Percentiles rank a stretch among this genome's conserved stretches.
Conservation (phyloP, 768 basidiomycete genomes). For the Mycena amicta region DNA sequence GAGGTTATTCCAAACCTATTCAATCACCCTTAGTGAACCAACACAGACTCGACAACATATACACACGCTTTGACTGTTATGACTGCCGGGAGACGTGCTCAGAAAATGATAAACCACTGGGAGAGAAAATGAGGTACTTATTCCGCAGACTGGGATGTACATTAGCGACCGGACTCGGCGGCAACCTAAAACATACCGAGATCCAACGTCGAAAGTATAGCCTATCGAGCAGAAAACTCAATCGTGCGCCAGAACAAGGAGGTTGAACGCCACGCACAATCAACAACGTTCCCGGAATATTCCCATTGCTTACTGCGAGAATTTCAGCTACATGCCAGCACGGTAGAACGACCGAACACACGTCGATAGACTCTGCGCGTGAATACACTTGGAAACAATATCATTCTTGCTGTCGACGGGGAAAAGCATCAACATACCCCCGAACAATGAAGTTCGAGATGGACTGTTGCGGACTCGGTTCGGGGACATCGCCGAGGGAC, state of each 20-base stretch:
- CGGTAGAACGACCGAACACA: conserved; percentile 31
- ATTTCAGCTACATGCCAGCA: not conserved
- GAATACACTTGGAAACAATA: conserved; percentile 42
- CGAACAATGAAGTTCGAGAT: conserved; percentile 54
- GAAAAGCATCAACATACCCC: conserved; percentile 24
- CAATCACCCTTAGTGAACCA: too few relatives aligned
- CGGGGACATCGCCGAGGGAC: not conserved
- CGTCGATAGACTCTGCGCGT: conserved; percentile 51
- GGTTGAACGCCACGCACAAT: conserved; percentile 43
- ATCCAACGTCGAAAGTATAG: conserved; percentile 44
- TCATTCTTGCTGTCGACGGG: not conserved
- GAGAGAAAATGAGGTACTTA: conserved; percentile 27
- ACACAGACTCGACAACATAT: not conserved
- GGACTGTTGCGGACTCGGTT: conserved; percentile 33
- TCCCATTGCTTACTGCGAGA: conserved; percentile 48
- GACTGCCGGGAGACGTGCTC: conserved; percentile 32
- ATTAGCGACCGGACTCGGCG: not conserved
- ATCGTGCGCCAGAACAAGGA: not conserved
- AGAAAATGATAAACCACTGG: not conserved
- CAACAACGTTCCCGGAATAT: conserved; percentile 41
- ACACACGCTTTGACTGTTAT: conserved; percentile 57
- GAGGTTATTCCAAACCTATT: conserved; percentile 43
- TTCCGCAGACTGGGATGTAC: conserved; percentile 34
- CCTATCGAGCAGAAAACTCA: conserved; percentile 32
- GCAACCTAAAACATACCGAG: conserved; percentile 38